Evolutionary conservation across 164 flowering plant species (phyloP), one percentile per base, ranked within the genome.

Genomic region (Piper longum): DNA sequence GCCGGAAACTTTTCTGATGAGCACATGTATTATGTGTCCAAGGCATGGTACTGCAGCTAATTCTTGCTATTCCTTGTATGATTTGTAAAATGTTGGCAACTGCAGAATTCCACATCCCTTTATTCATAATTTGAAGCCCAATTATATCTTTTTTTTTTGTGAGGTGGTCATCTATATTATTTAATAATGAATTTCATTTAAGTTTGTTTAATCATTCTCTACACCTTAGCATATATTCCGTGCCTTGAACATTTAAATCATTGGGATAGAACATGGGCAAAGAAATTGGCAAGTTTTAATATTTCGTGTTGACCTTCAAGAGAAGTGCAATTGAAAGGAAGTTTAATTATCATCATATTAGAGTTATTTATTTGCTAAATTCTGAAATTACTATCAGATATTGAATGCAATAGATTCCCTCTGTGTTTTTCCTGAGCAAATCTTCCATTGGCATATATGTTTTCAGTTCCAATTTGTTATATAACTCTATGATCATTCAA

Each of bases 1-100:
- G 67, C 89, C 7, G 96, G 98, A 60, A 82, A 79, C 48, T 70
- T 43, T 82, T 26, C 52, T n/a, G 95, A 85, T 68, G 96, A 82
- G 59, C 59, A 64, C 41, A 63, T 63, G 56, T 88, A 85, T 72
- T 83, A 72, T 76, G 82, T 93, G 19, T 88, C 98, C 5, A 88
- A 70, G 72, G 1, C 86, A 54, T 93, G 98, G 96, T 89, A 54
- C 6, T 63, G 52, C 41, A 52, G n/a, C 56, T 13, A 13, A 4
- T 16, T 54, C 5, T 8, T 54, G n/a, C 56, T 54, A 5, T 16
- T 54, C 4, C 56, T 55, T 55, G 19, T 55, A 26, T 55, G 36
- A 26, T 26, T 26, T 26, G 36, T 26, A 26, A 26, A 26, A 26
- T 26, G 1, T 26, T 26, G 36, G 36, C 36, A 26, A 26, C 36